phyloP scores from a whole-genome alignment of 192 early-diverging fungal species.

The Mortierella claussenii region DNA sequence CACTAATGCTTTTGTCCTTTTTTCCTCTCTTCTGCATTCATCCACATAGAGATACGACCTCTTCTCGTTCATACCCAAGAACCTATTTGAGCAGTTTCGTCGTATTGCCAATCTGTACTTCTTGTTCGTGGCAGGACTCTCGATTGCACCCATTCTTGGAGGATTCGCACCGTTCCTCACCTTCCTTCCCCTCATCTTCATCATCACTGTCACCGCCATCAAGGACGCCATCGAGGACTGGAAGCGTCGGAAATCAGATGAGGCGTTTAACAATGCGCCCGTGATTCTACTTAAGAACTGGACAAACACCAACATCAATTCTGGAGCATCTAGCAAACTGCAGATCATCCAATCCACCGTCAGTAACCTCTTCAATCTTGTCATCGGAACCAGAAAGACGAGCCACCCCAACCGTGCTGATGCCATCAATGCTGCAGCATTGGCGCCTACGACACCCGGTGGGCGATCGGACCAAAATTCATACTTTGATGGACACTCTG shows the following conservation, averaged over 20 bases:
- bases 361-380: conserved; percentile 7
- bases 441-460: conserved; percentile 17
- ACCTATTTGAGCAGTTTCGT: conserved; percentile 97
- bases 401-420: conserved; percentile 16
- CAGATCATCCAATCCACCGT: conserved; percentile 15
- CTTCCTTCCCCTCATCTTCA: conserved; percentile 83
- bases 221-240: conserved; percentile 97
- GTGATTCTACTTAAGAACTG: conserved; percentile 65
- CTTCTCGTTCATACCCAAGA: conserved; percentile 92
- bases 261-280: conserved; percentile 79
- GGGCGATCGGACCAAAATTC: conserved; percentile 52
- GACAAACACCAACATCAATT: conserved; percentile 70
- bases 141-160: conserved; percentile 67
- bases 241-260: conserved; percentile 85
- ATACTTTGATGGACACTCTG: conserved; percentile 55
- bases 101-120: conserved; percentile 97
- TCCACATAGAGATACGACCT: conserved; percentile 84
- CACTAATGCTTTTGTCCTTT: background rate
- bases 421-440: conserved; percentile 29
- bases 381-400: background rate
- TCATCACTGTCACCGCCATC: conserved; percentile 80
- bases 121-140: conserved; percentile 87
- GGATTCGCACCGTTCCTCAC: conserved; percentile 80
- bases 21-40: background rate
- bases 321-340: conserved; percentile 3